Percentiles rank a stretch among this genome's conserved stretches.
These are phyloP conservation scores for Tricladium varicosporioides DNA, from an alignment of 2,329 filamentous ascomycete species.

Conservation along the genomic window DNA sequence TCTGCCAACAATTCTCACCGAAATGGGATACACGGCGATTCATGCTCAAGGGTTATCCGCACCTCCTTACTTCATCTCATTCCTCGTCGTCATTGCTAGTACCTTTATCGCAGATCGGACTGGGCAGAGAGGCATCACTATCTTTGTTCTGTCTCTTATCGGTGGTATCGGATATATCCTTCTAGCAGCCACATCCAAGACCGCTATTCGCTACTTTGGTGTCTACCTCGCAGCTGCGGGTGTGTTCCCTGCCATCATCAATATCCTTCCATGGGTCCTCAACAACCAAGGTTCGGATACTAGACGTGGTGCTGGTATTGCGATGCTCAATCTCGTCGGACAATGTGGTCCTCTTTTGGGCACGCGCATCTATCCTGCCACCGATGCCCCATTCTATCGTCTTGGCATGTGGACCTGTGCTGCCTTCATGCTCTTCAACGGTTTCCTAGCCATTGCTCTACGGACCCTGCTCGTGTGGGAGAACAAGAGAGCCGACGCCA, in stretches of 20 bases:
- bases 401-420: conserved; percentile 10
- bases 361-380: conserved; percentile 57
- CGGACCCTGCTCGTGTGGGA: background rate
- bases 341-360: conserved; percentile 62
- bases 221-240: conserved; percentile 53
- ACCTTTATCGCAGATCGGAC: conserved; percentile 64
- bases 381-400: conserved; percentile 2
- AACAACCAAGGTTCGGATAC: conserved; percentile 68
- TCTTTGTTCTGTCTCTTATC: conserved; percentile 52
- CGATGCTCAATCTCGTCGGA: conserved; percentile 63
- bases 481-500: background rate
- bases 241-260: conserved; percentile 66
- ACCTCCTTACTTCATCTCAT: conserved; percentile 68
- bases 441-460: background rate
- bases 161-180: conserved; percentile 64
- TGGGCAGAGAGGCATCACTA: conserved; percentile 60
- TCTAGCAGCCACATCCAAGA: conserved; percentile 51
- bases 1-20: conserved; percentile 58
- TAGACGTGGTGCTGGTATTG: conserved; percentile 61
- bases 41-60: conserved; percentile 71
- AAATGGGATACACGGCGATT: conserved; percentile 67
- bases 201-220: conserved; percentile 43
- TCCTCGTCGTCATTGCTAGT: conserved; percentile 57
- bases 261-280: conserved; percentile 66
- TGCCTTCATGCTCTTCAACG: background rate